phyloP scores from a whole-genome alignment of 345 rosid genomes.

The Corymbia maculata region DNA sequence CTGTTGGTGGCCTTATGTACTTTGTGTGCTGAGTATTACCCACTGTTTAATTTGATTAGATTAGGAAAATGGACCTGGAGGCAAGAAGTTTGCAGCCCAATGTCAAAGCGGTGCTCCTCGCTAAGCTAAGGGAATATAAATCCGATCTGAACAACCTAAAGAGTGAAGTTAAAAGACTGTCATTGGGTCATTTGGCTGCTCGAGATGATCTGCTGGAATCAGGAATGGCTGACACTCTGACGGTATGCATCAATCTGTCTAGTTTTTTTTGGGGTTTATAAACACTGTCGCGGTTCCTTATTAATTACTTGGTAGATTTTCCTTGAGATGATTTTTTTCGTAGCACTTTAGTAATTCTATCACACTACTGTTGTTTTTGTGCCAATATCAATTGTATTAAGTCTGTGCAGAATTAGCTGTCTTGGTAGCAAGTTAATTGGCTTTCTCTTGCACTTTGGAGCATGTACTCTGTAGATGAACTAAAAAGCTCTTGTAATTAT shows the following conservation, averaged over 20 bases:
- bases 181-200: constrained; percentile 48
- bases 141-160: constrained; percentile 83
- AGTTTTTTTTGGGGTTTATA: background rate
- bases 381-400: background rate
- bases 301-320: background rate
- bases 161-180: constrained; percentile 55
- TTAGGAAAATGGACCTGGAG: constrained; percentile 85
- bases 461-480: background rate
- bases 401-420: background rate
- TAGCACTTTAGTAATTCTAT: background rate
- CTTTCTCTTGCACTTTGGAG: background rate
- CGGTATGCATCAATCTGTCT: constrained; percentile 12
- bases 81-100: constrained; percentile 72
- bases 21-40: background rate
- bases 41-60: background rate
- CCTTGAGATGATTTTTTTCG: background rate
- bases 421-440: background rate
- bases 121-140: constrained; percentile 75
- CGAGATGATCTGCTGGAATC: constrained; percentile 67
- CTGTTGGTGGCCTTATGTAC: background rate
- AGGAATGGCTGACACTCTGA: constrained; percentile 61
- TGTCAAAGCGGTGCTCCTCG: constrained; percentile 59
- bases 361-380: background rate
- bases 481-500: background rate
- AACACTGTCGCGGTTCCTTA: background rate